phyloP scores from a whole-genome alignment of 2,329 filamentous ascomycete species.

The Chaetomiaceae sp. region DNA sequence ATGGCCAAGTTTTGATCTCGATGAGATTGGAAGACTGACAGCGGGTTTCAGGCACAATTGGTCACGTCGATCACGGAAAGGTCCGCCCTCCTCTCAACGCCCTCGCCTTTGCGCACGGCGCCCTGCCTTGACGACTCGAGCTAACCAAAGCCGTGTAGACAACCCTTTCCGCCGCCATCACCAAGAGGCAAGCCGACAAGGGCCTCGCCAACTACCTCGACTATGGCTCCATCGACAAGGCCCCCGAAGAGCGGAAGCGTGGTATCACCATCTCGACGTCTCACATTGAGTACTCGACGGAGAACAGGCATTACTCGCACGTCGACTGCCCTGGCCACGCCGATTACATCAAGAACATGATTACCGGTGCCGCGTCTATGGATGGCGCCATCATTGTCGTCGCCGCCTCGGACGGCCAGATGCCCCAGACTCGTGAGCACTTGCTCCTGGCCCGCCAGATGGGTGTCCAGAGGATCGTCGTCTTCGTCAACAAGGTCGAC shows the following conservation, averaged over 20 bases:
- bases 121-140: not conserved
- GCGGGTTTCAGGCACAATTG: constrained; percentile 75
- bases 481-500: constrained; percentile 99
- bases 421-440: constrained; percentile 99
- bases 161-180: constrained; percentile 96
- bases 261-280: constrained; percentile 99
- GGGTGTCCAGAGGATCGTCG: constrained; percentile 95
- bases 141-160: constrained; percentile 57
- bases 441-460: constrained; percentile 96
- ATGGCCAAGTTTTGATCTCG: constrained; percentile 31
- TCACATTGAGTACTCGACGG: constrained; percentile 97
- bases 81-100: constrained; percentile 44
- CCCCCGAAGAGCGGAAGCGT: constrained; percentile 98
- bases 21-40: constrained; percentile 19
- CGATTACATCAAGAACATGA: constrained; percentile 99
- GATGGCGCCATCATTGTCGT: constrained; percentile 98
- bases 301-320: constrained; percentile 94
- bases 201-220: constrained; percentile 92
- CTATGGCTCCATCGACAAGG: constrained; percentile 98
- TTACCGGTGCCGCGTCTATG: constrained; percentile 99
- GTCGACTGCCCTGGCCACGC: constrained; percentile 99
- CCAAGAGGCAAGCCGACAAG: constrained; percentile 94
- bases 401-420: constrained; percentile 96
- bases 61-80: constrained; percentile 99
- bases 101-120: not conserved